These are phyloP conservation scores for Eucalyptus caleyi DNA, from an alignment of 345 rosid species.

Conservation along the genomic window DNA sequence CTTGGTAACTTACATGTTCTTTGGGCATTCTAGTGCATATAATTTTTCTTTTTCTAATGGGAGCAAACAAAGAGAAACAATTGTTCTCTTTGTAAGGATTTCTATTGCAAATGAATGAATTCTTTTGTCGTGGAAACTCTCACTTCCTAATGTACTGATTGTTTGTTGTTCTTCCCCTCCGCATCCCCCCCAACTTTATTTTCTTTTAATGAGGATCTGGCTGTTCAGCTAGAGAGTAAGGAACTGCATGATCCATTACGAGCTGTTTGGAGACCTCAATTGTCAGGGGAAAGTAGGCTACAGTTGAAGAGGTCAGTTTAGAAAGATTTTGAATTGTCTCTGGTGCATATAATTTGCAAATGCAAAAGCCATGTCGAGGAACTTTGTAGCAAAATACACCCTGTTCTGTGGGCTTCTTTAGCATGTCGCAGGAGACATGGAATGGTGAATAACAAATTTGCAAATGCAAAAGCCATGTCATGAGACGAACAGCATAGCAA, in stretches of 20 bases:
- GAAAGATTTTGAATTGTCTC: background rate
- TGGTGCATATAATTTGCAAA: background rate
- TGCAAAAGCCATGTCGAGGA: background rate
- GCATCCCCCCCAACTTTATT: background rate
- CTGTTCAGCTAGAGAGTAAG: background rate
- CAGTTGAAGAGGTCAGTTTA: background rate
- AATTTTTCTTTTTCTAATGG: background rate
- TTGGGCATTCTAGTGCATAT: background rate
- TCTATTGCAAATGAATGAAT: background rate
- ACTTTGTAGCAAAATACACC: background rate
- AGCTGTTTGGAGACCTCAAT: background rate
- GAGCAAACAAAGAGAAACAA: background rate
- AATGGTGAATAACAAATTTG: background rate
- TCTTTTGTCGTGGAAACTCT: background rate
- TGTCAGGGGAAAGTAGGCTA: background rate
- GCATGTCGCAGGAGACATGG: background rate
- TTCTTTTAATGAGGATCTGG: background rate
- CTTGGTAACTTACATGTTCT: background rate
- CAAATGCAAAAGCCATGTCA: background rate
- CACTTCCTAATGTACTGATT: background rate
- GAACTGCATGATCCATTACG: background rate
- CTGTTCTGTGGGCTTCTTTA: background rate
- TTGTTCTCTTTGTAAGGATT: background rate
- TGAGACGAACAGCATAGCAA: background rate
- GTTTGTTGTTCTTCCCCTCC: background rate